Percentiles rank a stretch among this genome's conserved stretches.
phyloP scores from a whole-genome alignment of 129 eudicot species.

The Scalesia atractyloides region DNA sequence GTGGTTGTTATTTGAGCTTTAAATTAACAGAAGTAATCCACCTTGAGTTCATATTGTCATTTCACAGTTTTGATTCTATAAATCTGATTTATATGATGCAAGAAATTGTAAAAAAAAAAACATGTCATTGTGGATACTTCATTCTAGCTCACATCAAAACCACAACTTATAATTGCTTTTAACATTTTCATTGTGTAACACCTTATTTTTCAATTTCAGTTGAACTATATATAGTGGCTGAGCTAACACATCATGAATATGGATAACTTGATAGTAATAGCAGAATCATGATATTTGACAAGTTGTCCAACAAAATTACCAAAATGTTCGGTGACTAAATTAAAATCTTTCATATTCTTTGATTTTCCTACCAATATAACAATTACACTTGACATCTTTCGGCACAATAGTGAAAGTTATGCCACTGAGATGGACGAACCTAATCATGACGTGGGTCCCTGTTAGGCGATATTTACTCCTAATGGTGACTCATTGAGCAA shows the following conservation, averaged over 20 bases:
- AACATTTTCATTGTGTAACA: background rate
- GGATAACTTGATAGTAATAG: too few relatives aligned
- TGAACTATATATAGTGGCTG: background rate
- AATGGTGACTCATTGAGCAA: too few relatives aligned
- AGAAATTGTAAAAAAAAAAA: background rate
- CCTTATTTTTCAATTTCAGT: background rate
- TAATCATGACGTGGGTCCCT: too few relatives aligned
- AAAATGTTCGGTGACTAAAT: too few relatives aligned
- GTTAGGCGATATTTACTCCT: too few relatives aligned
- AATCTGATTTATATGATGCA: background rate
- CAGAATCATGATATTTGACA: background rate
- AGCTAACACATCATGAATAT: too few relatives aligned
- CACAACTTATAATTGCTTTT: background rate
- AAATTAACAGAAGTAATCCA: background rate
- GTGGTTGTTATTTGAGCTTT: background rate
- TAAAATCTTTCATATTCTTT: too few relatives aligned
- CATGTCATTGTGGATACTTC: background rate
- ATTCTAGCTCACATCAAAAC: background rate
- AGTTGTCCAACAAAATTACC: too few relatives aligned
- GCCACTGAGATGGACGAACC: too few relatives aligned
- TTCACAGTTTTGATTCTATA: background rate
- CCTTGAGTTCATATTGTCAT: background rate
- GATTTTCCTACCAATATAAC: too few relatives aligned
- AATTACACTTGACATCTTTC: too few relatives aligned
- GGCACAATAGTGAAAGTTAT: too few relatives aligned